Base-by-base conservation (phyloP, 805 yeast genomes). In the Zygotorulaspora sp. region DNA sequence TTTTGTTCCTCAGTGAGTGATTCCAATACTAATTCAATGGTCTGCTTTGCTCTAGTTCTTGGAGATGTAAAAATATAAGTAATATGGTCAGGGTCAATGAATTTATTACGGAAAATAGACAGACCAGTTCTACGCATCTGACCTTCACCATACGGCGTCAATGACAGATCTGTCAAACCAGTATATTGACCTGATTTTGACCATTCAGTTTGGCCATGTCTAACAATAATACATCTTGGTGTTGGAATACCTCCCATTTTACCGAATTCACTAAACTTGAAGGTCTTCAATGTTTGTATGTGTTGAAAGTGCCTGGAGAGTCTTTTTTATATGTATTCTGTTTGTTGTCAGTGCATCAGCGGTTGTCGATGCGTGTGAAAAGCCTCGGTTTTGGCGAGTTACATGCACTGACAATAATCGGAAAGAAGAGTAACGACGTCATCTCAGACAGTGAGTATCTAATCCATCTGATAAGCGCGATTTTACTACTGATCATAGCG, bases 171-270 rank as follows among this genome's bases (percentile, higher is more conserved):
- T 1, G 97, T 90, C 29, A 69, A 48, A 2, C 96, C 86, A 3
- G 97, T 90, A 65, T 85, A 82, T 59, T 86, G 95, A 17, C 97
- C 97, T 2, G 88, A 74, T 54, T 83, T 80, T 31, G 97, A 89
- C 97, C 97, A 89, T 61, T 81, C 95, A 2, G 97, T 89, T 66
- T 89, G 96, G 19, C 90, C 90, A 50, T 83, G 92, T 58, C 92
- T 86, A 34, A 82, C 74, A 47, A 82, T 75, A 17, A 82, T 71
- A 35, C 82, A 74, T 60, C 89, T 72, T 20, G 89, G 89, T 9
- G 83, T 71, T 25, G 72, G 65, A 16, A 55, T 49, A 25, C 49
- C 55, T 12, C 32, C 34, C 42, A 38, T 38, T 19, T 33, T 23
- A n/a, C n/a, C n/a, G n/a, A n/a, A n/a, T n/a, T n/a, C n/a, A n/a